A percentile compares a stretch with the other conserved stretches of the same genome.
phyloP scores from a whole-genome alignment of 176 grass and related monocot genomes.

The Cenchrus purpureus region DNA sequence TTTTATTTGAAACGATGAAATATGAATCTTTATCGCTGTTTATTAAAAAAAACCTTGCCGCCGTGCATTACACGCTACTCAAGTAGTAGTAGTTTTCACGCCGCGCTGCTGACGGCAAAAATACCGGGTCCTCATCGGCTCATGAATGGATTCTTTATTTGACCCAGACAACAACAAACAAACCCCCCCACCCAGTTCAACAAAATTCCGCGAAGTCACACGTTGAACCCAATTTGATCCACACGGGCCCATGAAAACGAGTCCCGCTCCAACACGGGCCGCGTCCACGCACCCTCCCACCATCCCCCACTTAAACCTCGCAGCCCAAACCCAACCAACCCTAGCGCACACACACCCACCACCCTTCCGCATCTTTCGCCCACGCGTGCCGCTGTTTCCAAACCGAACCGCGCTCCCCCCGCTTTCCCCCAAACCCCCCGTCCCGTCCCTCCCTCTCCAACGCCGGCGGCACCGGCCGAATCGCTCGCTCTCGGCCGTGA shows the following conservation, averaged over 20 bases:
- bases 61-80: too few species aligned
- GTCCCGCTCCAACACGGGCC: not conserved
- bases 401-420: not conserved
- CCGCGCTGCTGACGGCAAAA: not conserved
- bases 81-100: not conserved
- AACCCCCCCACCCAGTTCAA: not conserved
- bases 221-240: not conserved
- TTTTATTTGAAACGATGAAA: too few species aligned
- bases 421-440: not conserved
- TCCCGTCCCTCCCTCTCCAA: not conserved
- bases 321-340: slow-evolving; percentile 16
- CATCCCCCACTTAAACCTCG: not conserved
- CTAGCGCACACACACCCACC: not conserved
- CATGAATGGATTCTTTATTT: too few species aligned
- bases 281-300: not conserved
- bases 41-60: too few species aligned
- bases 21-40: too few species aligned
- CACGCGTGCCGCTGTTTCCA: slow-evolving; percentile 8
- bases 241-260: not conserved
- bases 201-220: not conserved
- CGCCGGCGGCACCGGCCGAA: not conserved
- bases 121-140: not conserved
- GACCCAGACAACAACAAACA: not conserved
- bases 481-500: not conserved
- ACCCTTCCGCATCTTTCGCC: not conserved